Evolutionary conservation across 768 basidiomycete genomes (phyloP).

Genomic region (Mycena amicta): DNA sequence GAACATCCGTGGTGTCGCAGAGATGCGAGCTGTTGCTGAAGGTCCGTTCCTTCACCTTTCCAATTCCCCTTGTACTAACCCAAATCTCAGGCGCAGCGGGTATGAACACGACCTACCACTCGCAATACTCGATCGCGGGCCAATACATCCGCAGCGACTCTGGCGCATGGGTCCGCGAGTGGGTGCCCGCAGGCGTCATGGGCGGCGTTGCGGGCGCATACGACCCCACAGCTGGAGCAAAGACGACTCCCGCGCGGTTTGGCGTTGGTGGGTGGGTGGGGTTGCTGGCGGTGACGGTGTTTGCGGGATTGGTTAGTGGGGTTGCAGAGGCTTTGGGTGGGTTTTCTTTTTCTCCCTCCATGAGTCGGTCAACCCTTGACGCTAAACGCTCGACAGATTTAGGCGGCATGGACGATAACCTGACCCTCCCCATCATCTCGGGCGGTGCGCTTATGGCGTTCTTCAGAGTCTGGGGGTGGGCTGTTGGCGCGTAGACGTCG

Average conservation of each 20-base stretch:
- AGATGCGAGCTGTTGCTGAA: slow-evolving; percentile 22
- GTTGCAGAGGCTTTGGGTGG: slow-evolving; percentile 88
- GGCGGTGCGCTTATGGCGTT: slow-evolving; percentile 49
- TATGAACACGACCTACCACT: slow-evolving; percentile 11
- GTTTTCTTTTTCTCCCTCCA: slow-evolving; percentile 29
- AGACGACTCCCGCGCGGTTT: slow-evolving; percentile 19
- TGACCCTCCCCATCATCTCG: slow-evolving; percentile 86
- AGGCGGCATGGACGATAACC: slow-evolving; percentile 84
- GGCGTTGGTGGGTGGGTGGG: slow-evolving; percentile 48
- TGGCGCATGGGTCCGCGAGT: slow-evolving; percentile 16
- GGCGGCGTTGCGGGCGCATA: slow-evolving; percentile 5
- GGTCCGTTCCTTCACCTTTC: slow-evolving; percentile 6
- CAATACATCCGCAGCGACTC: slow-evolving; percentile 14
- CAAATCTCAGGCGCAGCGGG: neutral
- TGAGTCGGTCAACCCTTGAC: neutral
- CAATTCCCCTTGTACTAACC: neutral
- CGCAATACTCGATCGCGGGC: slow-evolving; percentile 24
- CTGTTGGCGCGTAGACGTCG: slow-evolving; percentile 28
- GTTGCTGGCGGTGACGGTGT: slow-evolving; percentile 55
- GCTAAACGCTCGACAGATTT: slow-evolving; percentile 55
- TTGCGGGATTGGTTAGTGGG: slow-evolving; percentile 79
- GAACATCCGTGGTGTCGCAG: slow-evolving; percentile 16
- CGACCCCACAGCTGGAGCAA: slow-evolving; percentile 1
- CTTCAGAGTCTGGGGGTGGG: slow-evolving; percentile 49
- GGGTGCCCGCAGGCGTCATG: slow-evolving; percentile 28